Evolutionary conservation across 768 basidiomycete species (phyloP).

Genomic region (Myochromella boudieri): DNA sequence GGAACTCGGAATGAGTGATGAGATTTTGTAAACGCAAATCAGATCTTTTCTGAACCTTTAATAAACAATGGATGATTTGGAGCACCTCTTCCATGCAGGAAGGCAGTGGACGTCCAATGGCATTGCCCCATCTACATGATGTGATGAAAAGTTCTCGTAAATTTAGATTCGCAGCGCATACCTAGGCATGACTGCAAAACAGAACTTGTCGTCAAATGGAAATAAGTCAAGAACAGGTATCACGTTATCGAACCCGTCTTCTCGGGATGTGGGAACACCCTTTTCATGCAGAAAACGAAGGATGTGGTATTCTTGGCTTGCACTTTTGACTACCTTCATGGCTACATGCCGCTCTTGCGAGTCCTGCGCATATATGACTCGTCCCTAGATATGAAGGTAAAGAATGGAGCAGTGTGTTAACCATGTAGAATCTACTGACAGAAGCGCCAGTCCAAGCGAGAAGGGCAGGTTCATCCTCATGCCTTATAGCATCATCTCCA

Average conservation of each 20-base stretch:
- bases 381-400: conserved; percentile 1
- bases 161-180: neutral
- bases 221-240: conserved; percentile 26
- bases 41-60: conserved; percentile 13
- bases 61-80: conserved; percentile 16
- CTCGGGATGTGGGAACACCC: neutral
- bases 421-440: too few relatives aligned
- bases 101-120: neutral
- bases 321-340: conserved; percentile 6
- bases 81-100: conserved; percentile 10
- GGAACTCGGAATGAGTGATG: neutral
- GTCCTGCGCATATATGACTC: conserved; percentile 9
- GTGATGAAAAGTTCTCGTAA: neutral
- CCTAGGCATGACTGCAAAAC: conserved; percentile 31
- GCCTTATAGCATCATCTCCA: too few relatives aligned
- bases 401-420: neutral
- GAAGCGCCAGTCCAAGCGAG: too few relatives aligned
- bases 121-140: conserved; percentile 18
- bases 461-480: too few relatives aligned
- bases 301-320: conserved; percentile 1
- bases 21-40: neutral
- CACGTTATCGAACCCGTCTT: conserved; percentile 9
- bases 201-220: conserved; percentile 17
- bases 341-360: conserved; percentile 5
- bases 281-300: conserved; percentile 1